Base-by-base conservation (phyloP, 2,329 filamentous ascomycete species). In the Thyridium curvatum region DNA sequence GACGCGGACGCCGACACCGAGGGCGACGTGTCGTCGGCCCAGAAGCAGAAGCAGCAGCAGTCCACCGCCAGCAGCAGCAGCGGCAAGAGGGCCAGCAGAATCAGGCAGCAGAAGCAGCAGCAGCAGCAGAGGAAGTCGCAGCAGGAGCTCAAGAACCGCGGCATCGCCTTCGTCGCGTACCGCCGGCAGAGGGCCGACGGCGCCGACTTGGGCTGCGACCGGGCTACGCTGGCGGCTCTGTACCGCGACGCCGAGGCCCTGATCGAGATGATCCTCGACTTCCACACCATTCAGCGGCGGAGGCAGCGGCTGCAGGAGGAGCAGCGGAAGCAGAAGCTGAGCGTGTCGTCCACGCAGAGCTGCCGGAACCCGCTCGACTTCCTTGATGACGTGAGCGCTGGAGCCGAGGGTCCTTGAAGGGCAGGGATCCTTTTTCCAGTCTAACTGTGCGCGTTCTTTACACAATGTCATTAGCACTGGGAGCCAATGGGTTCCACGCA, bases 131-230 rank as follows among this genome's bases (percentile, higher is more conserved):
- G 21, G 6, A 26, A 26, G 6, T 26, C 21, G 21, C 21, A 26
- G 21, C 21, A 26, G 10, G 21, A 26, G 26, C 40, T 42, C 15
- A 61, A 63, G 37, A 68, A 75, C 46, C 64, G 70, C 26, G 74
- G 73, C 34, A 70, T 78, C 41, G 67, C 77, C 5, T 78, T 78
- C 39, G 73, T 72, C 1, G 74, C 71, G 0, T 77, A 77, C 46
- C 64, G 72, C 16, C 69, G 69, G 44, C 68, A 70, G 13, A 58
- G 60, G 4, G 52, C 51, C 8, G 64, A 64, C 17, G 60, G 60
- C 13, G 53, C 51, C 21, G 56, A 59, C 31, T 51, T 59, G 12
- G 56, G 55, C 12, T 60, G 60, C 34, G 57, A 53, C 40, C 52
- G 58, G 10, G 56, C 56, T 8, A 68, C 74, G 46, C 64, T 77